Base-by-base conservation (phyloP, 1,284 basidiomycete species). In the Sanghuangporus baumii region DNA sequence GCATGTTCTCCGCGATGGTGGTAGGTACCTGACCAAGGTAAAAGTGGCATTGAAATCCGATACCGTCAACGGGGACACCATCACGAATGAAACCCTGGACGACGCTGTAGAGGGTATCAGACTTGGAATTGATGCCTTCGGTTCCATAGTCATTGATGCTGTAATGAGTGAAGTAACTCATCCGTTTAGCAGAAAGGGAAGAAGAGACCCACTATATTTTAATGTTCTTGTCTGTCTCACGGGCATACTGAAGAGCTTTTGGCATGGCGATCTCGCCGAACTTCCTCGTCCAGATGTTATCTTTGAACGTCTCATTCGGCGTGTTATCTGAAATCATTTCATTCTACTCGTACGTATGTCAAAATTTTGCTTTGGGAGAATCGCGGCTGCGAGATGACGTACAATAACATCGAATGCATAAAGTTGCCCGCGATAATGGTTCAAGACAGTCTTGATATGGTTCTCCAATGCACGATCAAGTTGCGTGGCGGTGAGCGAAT, bases 31-130 rank as follows among this genome's bases (percentile, higher is more conserved):
- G 63, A 9, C 55, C 55, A 43, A 66, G 60, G 18, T 54, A 55
- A 46, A 68, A 64, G 46, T 66, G 66, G 34, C 64, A 59, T 73
- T 85, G 82, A 41, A 65, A 65, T 34, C 63, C 63, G 36, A 65
- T 61, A 31, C 55, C 63, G 48, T 65, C 60, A 14, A 65, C 43
- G n/a, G 83, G 83, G 7, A 65, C 63, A 38, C 60, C 60, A 46
- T 65, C 55, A n/a, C 12, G 36, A 16, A 65, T 20, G 55, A 65
- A 65, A 7, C 55, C 54, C 31, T 57, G 12, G 14, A 61, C 63
- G 38, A 65, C 59, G 40, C 36, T 58, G 55, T 54, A 65, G 20
- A 65, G 55, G 20, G 59, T 61, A 41, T 65, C 59, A 14, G 63
- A 65, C n/a, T 65, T 65, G 7, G 59, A 38, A 34, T 59, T 59